Conservation (phyloP, 2,329 filamentous ascomycete genomes). For the Colletotrichum theobromicola region DNA sequence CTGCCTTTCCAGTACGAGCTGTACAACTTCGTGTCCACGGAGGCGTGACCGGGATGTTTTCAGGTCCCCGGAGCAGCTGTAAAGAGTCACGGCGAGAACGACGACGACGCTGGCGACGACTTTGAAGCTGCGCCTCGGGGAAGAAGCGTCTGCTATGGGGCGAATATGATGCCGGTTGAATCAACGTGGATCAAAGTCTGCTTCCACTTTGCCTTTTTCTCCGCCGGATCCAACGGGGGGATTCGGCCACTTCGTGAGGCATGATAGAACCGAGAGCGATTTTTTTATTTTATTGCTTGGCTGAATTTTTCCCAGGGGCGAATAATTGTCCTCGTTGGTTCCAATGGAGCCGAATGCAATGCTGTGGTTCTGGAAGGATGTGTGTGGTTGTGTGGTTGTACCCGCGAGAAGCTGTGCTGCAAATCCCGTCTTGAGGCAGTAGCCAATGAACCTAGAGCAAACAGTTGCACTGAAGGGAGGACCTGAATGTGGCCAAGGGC, state of each 20-base stretch:
- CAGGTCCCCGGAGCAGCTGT: neutral
- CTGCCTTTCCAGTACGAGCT: neutral
- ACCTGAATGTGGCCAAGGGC: constrained; percentile 3
- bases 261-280: neutral
- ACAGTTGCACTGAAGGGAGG: neutral
- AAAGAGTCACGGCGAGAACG: neutral
- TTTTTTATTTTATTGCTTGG: no score
- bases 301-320: neutral
- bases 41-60: neutral
- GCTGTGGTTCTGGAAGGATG: neutral
- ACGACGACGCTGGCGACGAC: constrained; percentile 8
- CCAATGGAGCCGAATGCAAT: constrained; percentile 2
- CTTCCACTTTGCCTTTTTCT: neutral
- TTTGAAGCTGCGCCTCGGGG: constrained; percentile 1
- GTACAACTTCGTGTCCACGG: neutral
- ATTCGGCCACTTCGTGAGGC: neutral
- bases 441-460: neutral
- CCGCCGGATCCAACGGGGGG: neutral
- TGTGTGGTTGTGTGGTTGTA: neutral
- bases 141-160: neutral
- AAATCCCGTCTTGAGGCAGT: neutral
- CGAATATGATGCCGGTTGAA: neutral
- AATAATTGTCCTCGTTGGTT: neutral
- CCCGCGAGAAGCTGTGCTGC: neutral
- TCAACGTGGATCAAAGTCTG: constrained; percentile 5